Base-by-base conservation (phyloP, 192 early-diverging fungal genomes). In the Thamnidium elegans region DNA sequence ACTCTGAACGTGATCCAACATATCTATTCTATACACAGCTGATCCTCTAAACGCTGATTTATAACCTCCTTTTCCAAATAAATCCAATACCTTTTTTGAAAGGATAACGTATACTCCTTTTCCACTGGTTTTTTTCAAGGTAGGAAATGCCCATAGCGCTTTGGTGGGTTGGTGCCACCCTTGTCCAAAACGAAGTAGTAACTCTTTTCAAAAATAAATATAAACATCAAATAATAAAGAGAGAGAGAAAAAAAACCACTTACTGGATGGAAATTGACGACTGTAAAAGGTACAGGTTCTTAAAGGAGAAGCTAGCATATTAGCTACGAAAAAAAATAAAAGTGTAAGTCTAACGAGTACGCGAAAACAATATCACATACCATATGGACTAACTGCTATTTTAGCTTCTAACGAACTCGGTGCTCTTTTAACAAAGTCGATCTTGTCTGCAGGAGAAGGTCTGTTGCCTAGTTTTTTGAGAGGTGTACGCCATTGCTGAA, bases 361-460 rank as follows among this genome's bases (percentile, higher is more conserved):
- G 26, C 39, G 36, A 67, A 42, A 23, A 36, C 43, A 51, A 14
- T 6, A 58, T 50, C 36, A 32, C 17, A 7, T 63, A 69, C 67
- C 67, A 58, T 69, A 63, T 20, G 67, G 53, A 50, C 62, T 69
- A 7, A 19, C 20, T 3, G 20, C 17, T 39, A 69, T 46, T 63
- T 55, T 62, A 13, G 45, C 53, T 50, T 56, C 60, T 2, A 63
- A 19, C 8, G 54, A 56, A 2, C 46, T 10, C n/a, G 65, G 55
- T 23, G 36, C 9, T 10, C 9, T 39, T 39, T 39, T 39, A 39
- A 39, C 5, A 9, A 39, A 39, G 36, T 10, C 9, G 9, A 39
- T 39, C 9, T 39, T 39, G 9, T 39, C 5, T 9, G 36, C 36
- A 6, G 36, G 36, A 10, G 36, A 9, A 39, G 9, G 36, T 39